Percentiles rank a stretch among this genome's conserved stretches.
phyloP scores from a whole-genome alignment of 108 stramenopile species.

The Cyclotella kingstonii region DNA sequence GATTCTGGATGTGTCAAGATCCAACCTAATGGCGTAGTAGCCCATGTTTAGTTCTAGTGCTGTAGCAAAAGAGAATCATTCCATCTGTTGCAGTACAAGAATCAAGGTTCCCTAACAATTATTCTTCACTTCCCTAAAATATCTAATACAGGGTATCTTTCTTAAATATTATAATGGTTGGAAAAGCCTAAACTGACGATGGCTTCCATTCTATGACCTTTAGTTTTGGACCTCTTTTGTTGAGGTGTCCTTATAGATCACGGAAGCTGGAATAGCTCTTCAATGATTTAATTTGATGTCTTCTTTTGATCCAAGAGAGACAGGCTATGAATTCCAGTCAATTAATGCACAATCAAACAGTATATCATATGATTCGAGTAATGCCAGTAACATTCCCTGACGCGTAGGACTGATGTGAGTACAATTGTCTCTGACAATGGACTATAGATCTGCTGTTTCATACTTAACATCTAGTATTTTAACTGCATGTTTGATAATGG shows the following conservation, averaged over 20 bases:
- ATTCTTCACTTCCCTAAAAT: slow-evolving; percentile 51
- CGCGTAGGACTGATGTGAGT: not conserved
- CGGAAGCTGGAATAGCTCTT: not conserved
- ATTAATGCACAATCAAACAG: not conserved
- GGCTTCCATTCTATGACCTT: not conserved
- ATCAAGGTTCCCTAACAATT: slow-evolving; percentile 41
- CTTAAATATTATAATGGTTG: not conserved
- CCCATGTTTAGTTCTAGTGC: slow-evolving; percentile 50
- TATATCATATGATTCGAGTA: not conserved
- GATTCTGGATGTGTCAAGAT: slow-evolving; percentile 1
- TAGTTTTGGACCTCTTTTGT: not conserved
- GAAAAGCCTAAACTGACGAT: slow-evolving; percentile 5
- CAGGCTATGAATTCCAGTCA: not conserved
- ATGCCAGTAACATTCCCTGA: not conserved
- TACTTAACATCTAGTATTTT: not conserved
- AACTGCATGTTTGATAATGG: not conserved
- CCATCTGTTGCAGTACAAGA: slow-evolving; percentile 33
- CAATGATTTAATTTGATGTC: not conserved
- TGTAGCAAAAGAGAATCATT: slow-evolving; percentile 45
- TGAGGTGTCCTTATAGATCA: not conserved
- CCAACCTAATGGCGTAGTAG: slow-evolving; percentile 38
- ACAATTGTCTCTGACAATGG: not conserved
- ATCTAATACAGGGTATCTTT: slow-evolving; percentile 6
- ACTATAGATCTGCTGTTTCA: not conserved
- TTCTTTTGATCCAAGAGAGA: not conserved